Percentiles rank a stretch among this genome's conserved stretches.
Evolutionary conservation across 139 green algal genomes (phyloP).

Genomic region (Asterochloris erici): DNA sequence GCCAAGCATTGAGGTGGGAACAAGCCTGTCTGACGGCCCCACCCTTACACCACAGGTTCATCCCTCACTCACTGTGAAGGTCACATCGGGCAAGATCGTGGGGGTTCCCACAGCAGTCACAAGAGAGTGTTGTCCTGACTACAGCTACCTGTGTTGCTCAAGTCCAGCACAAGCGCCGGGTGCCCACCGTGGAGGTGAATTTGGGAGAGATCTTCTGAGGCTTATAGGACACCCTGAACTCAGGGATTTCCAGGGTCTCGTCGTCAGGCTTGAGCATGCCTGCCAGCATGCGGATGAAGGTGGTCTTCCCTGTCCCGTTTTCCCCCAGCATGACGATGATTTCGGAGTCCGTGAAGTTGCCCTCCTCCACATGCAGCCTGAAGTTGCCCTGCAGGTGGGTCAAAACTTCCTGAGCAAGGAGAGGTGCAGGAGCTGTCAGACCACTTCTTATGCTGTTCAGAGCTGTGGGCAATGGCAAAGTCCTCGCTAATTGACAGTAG

Average conservation of each 20-base stretch:
- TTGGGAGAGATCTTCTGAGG: constrained; percentile 99
- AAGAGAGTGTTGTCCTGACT: too few species aligned
- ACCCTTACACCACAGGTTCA: too few species aligned
- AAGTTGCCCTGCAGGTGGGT: constrained; percentile 31
- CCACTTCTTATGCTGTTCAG: not conserved
- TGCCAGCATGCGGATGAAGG: constrained; percentile 98
- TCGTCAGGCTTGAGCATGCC: constrained; percentile 68
- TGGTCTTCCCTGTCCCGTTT: constrained; percentile 99
- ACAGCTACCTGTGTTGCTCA: too few species aligned
- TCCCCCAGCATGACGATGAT: constrained; percentile 98
- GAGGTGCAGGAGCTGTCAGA: not conserved
- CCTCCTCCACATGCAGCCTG: constrained; percentile 69
- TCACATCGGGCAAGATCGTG: too few species aligned
- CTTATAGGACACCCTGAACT: constrained; percentile 97
- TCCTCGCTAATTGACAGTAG: too few species aligned
- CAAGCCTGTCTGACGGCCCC: too few species aligned
- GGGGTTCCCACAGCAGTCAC: too few species aligned
- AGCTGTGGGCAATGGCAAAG: not conserved
- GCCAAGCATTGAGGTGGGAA: too few species aligned
- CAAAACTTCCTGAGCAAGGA: not conserved
- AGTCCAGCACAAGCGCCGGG: not conserved
- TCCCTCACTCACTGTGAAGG: too few species aligned
- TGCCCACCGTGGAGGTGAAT: constrained; percentile 78
- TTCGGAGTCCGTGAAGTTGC: constrained; percentile 92
- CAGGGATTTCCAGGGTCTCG: constrained; percentile 61